A percentile compares a stretch with the other conserved stretches of the same genome.
Conservation (phyloP, 2,329 filamentous ascomycete species). For the Chrysoporthe puriensis region DNA sequence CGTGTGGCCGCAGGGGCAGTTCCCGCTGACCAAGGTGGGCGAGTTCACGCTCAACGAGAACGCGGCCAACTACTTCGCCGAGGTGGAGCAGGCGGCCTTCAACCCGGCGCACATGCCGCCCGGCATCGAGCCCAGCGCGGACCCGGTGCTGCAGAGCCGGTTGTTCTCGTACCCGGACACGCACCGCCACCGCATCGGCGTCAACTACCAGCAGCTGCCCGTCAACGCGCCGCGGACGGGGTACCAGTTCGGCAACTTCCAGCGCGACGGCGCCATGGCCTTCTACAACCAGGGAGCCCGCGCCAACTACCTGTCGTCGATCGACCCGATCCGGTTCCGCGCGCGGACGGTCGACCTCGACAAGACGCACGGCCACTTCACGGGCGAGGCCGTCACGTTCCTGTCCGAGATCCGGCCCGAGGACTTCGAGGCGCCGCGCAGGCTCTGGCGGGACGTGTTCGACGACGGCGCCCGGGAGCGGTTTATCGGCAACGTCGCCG, state of each 20-base stretch:
- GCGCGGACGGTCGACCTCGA: slow-evolving; percentile 42
- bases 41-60: slow-evolving; percentile 60
- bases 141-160: slow-evolving; percentile 64
- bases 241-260: slow-evolving; percentile 64
- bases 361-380: slow-evolving; percentile 44
- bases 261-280: slow-evolving; percentile 74
- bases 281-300: slow-evolving; percentile 67
- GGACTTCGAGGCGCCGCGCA: slow-evolving; percentile 54
- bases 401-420: slow-evolving; percentile 44
- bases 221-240: slow-evolving; percentile 60
- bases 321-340: slow-evolving; percentile 42
- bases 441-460: slow-evolving; percentile 64
- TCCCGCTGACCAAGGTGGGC: slow-evolving; percentile 56
- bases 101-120: slow-evolving; percentile 67
- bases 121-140: slow-evolving; percentile 64
- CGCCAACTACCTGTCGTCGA: slow-evolving; percentile 55
- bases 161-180: slow-evolving; percentile 66
- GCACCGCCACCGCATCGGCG: slow-evolving; percentile 65
- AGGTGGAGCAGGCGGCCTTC: slow-evolving; percentile 71
- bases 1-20: slow-evolving; percentile 58
- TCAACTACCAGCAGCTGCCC: slow-evolving; percentile 67
- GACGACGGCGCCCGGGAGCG: slow-evolving; percentile 60
- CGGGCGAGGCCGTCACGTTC: slow-evolving; percentile 43
- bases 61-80: slow-evolving; percentile 67
- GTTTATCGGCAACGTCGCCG: slow-evolving; percentile 62